Evolutionary conservation across 768 basidiomycete species (phyloP).

Genomic region (Asterophora parasitica): DNA sequence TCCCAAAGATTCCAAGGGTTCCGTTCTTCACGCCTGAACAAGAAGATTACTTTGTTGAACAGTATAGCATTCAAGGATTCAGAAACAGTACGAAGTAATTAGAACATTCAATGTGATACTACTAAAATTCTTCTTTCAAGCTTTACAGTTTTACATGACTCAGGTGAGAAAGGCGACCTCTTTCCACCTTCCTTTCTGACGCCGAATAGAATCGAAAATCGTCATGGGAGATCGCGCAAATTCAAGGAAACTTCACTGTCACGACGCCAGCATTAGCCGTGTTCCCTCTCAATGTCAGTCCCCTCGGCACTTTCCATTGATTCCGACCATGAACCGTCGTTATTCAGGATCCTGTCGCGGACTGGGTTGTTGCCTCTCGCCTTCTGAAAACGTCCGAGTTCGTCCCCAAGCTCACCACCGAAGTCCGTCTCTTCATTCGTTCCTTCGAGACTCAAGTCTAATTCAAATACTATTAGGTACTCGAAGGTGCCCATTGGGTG

Average conservation of each 20-base stretch:
- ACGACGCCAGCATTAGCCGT: slow-evolving; percentile 39
- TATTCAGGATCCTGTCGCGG: slow-evolving; percentile 43
- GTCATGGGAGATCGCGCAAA: slow-evolving; percentile 35
- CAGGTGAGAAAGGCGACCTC: slow-evolving; percentile 30
- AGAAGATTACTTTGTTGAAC: slow-evolving; percentile 68
- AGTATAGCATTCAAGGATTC: slow-evolving; percentile 56
- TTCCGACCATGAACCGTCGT: background rate
- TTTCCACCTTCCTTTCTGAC: background rate
- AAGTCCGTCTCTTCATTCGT: slow-evolving; percentile 22
- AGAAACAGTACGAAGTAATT: slow-evolving; percentile 42
- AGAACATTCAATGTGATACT: slow-evolving; percentile 2
- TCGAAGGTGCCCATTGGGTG: slow-evolving; percentile 15
- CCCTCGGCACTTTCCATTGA: background rate
- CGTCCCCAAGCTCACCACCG: slow-evolving; percentile 33
- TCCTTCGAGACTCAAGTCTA: background rate
- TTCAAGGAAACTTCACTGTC: slow-evolving; percentile 43
- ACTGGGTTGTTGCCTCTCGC: slow-evolving; percentile 32
- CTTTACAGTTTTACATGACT: slow-evolving; percentile 60
- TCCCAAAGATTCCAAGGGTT: slow-evolving; percentile 52
- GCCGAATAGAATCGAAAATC: slow-evolving; percentile 33
- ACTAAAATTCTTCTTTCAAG: slow-evolving; percentile 26
- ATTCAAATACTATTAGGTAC: background rate
- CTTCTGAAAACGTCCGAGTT: slow-evolving; percentile 34
- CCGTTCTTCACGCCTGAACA: slow-evolving; percentile 57
- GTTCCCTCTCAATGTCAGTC: slow-evolving; percentile 33